Evolutionary conservation across 2,329 filamentous ascomycete species (phyloP), one percentile per base, ranked within the genome.

Genomic region (Malbranchea cinnamomea): DNA sequence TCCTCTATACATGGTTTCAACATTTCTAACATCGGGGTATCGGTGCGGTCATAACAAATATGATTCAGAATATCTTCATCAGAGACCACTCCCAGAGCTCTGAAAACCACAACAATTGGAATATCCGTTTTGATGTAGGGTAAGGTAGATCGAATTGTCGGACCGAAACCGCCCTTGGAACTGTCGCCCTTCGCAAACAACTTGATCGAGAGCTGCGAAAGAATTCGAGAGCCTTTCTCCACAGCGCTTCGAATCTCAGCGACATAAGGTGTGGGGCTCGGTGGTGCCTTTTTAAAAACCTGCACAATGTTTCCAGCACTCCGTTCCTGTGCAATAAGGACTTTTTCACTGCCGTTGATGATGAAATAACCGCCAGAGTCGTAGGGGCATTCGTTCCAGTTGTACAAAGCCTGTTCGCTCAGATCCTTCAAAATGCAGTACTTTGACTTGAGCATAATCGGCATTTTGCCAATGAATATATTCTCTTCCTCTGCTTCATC

Each of bases 341-440:
- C 89, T 66, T 98, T 98, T 53, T 98, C 89, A 56, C 82, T 92
- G 24, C 89, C 89, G 60, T 98, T 98, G 67, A 98, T 98, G 46
- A 98, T 83, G 50, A 98, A 98, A 58, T 98, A 98, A 41, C 89
- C 89, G 43, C 89, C 89, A 50, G 94, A 89, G 49, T 98, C 89
- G 54, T 94, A 98, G 1, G 89, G 89, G 43, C 89, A 98, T 58
- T 98, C 89, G 50, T 93, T 93, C 55, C 91, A 76, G 26, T 80
- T 68, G 52, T 92, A 95, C 2, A 98, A 67, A 28, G 81, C 78
- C 31, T 89, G 77, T 41, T 95, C 87, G 28, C 73, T 71, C 49
- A 91, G 72, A 42, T 78, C 76, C 43, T 79, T 79, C 42, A 98
- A 59, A 41, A 91, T 82, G 56, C 89, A 98, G 45, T 92, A 89